Percentiles rank a stretch among this genome's conserved stretches.
phyloP scores from a whole-genome alignment of 495 filamentous ascomycete species.

The Haplographium delicatum region DNA sequence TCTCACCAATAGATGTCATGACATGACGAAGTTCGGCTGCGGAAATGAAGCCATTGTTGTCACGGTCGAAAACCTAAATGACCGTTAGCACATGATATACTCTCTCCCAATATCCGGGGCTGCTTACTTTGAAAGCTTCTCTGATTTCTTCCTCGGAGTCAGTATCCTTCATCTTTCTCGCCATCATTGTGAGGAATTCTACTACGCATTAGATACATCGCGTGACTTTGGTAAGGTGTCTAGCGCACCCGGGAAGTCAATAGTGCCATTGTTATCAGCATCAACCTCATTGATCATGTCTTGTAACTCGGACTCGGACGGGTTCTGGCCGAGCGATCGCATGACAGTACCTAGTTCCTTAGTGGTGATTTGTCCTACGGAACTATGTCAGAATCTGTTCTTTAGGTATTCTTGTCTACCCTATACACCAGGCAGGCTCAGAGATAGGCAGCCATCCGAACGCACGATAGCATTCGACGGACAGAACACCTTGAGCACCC shows the following conservation, averaged over 20 bases:
- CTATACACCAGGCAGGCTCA: background rate
- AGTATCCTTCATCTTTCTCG: constrained; percentile 99
- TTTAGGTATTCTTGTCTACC: background rate
- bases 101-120: background rate
- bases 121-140: constrained; percentile 56
- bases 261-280: constrained; percentile 98
- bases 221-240: background rate
- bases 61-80: constrained; percentile 89
- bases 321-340: constrained; percentile 99
- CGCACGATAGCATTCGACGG: background rate
- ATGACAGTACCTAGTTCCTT: constrained; percentile 99
- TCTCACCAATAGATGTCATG: constrained; percentile 99
- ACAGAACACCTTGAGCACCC: background rate
- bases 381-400: constrained; percentile 5
- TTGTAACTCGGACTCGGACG: constrained; percentile 96
- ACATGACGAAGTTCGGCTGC: constrained; percentile 96
- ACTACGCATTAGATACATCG: constrained; percentile 16
- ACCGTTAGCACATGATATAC: background rate
- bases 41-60: constrained; percentile 99
- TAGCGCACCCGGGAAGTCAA: constrained; percentile 89
- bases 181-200: constrained; percentile 99
- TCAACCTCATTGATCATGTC: constrained; percentile 99
- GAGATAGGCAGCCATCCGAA: constrained; percentile 11
- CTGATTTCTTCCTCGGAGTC: constrained; percentile 99
- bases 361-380: constrained; percentile 93